Conservation (phyloP, 768 basidiomycete species). For the Lentinula edodes region DNA sequence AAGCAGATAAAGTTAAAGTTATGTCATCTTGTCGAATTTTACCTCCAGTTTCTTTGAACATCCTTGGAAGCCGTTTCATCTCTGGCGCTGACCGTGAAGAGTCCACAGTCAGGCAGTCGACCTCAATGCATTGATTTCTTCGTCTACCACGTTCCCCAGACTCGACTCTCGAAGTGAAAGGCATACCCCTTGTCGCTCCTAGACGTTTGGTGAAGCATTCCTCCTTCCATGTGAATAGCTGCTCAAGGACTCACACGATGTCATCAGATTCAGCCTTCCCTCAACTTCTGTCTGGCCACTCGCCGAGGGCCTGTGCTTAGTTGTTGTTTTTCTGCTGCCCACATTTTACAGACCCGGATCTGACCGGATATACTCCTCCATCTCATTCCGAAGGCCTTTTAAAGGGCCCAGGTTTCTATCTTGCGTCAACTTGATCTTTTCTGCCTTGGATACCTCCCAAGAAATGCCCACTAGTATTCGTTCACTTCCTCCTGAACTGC, state of each 20-base stretch:
- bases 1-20: too few relatives aligned
- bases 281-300: background rate
- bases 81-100: background rate
- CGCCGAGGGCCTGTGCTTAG: background rate
- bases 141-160: too few relatives aligned
- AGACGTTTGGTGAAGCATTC: background rate
- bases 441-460: background rate
- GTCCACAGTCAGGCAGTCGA: too few relatives aligned
- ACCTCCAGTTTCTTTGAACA: too few relatives aligned
- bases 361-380: background rate
- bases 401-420: background rate
- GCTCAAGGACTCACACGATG: background rate
- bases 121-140: too few relatives aligned
- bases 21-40: too few relatives aligned
- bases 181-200: too few relatives aligned
- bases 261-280: background rate
- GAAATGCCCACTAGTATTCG: background rate
- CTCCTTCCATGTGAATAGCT: background rate
- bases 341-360: background rate
- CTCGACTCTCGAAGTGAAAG: background rate
- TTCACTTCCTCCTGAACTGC: conserved; percentile 1
- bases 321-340: too few relatives aligned
- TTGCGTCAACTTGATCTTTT: background rate
- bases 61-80: too few relatives aligned
- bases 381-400: background rate